Conservation (phyloP, 306 rosid genomes). For the Rosa persica region DNA sequence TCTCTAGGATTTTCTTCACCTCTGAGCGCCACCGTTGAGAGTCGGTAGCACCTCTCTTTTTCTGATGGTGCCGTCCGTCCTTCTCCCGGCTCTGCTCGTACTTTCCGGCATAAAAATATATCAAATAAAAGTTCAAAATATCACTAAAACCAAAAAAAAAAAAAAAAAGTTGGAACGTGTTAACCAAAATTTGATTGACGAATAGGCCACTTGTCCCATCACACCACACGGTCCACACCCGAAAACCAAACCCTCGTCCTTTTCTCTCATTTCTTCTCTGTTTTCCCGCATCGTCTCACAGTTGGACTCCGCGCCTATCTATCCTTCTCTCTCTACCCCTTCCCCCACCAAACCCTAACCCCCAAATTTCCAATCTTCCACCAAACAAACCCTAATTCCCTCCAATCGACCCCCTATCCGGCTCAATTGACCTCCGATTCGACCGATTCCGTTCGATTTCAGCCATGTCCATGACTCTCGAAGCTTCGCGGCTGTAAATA, state of each 20-base stretch:
- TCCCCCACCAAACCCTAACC: constrained; percentile 10
- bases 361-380: neutral
- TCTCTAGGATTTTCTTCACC: no score
- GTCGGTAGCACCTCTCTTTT: no score
- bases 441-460: neutral
- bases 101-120: no score
- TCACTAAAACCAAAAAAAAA: neutral
- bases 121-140: no score
- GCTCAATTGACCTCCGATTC: constrained; percentile 7
- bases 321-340: neutral
- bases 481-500: constrained; percentile 45
- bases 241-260: neutral
- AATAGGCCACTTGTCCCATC: neutral
- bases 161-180: neutral
- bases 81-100: no score
- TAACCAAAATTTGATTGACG: neutral
- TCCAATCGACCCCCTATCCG: neutral
- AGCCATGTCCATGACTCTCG: constrained; percentile 32
- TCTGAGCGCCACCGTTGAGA: no score
- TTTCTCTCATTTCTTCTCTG: neutral
- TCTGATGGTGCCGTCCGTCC: no score
- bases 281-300: constrained; percentile 4
- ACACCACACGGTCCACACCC: constrained; percentile 2
- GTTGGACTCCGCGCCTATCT: constrained; percentile 8
- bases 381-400: constrained; percentile 14